phyloP scores from a whole-genome alignment of 306 rosid species.

The Cucumis hystrix region DNA sequence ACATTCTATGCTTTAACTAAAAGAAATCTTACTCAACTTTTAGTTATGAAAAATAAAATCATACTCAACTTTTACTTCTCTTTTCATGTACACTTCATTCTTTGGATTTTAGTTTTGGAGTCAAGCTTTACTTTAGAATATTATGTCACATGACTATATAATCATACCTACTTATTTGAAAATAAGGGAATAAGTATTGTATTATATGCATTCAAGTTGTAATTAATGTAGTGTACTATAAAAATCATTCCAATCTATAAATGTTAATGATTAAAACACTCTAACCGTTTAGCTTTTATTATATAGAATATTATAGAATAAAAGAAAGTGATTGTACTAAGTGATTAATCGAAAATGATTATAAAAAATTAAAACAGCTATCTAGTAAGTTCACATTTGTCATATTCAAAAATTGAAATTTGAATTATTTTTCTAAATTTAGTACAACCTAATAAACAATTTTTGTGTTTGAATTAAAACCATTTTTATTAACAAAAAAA shows the following conservation, averaged over 20 bases:
- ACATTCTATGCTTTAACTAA: no score
- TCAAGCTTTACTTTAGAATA: background rate
- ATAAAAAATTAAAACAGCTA: no score
- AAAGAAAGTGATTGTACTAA: background rate
- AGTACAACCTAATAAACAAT: no score
- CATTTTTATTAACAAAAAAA: no score
- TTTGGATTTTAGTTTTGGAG: background rate
- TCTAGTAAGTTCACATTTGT: no score
- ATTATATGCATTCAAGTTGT: background rate
- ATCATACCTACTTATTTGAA: background rate
- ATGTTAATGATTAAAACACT: background rate
- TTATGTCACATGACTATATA: background rate
- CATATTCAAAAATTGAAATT: no score
- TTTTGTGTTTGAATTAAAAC: no score
- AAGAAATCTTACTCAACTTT: no score
- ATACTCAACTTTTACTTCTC: background rate
- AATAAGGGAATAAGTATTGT: background rate
- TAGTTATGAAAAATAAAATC: background rate
- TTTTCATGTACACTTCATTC: background rate
- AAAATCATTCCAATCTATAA: background rate
- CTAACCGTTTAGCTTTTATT: background rate
- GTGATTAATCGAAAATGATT: no score
- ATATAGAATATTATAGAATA: background rate
- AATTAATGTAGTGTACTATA: background rate
- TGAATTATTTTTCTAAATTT: no score